Conservation (phyloP, 805 yeast species). For the Yueomyces sp. region DNA sequence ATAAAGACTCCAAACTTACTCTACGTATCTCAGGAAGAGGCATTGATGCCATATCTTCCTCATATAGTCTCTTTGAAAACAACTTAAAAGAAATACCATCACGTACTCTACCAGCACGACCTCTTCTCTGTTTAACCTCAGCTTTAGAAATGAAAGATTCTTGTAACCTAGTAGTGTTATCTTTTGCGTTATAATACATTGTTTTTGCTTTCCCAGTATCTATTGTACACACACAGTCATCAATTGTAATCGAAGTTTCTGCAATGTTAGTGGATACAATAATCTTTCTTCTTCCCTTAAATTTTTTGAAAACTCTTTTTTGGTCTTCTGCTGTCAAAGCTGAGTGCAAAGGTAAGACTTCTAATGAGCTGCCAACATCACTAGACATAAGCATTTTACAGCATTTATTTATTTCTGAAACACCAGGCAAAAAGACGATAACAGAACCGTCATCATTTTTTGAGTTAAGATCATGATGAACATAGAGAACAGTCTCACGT, state of each 20-base stretch:
- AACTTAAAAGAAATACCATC: constrained; percentile 72
- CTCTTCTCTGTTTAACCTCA: constrained; percentile 81
- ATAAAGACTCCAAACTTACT: constrained; percentile 70
- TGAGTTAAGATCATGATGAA: constrained; percentile 34
- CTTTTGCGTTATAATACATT: constrained; percentile 51
- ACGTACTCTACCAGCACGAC: constrained; percentile 95
- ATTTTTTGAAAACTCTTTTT: constrained; percentile 49
- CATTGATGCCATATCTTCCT: constrained; percentile 43
- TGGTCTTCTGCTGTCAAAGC: constrained; percentile 78
- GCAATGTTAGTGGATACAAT: constrained; percentile 91
- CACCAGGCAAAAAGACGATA: constrained; percentile 80
- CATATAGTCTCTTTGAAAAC: constrained; percentile 51
- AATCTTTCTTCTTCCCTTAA: constrained; percentile 55
- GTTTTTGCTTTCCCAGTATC: constrained; percentile 82
- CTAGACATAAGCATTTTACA: constrained; percentile 14
- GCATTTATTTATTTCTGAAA: constrained; percentile 68
- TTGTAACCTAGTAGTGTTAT: constrained; percentile 55
- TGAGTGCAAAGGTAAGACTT: constrained; percentile 72
- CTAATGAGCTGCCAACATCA: constrained; percentile 15
- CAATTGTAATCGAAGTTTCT: constrained; percentile 92
- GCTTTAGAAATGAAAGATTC: constrained; percentile 87
- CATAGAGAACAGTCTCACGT: constrained; percentile 36
- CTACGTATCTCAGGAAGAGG: constrained; percentile 86
- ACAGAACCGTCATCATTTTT: constrained; percentile 54
- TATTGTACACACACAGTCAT: constrained; percentile 85